Percentiles rank a stretch among this genome's conserved stretches.
phyloP scores from a whole-genome alignment of 2,329 filamentous ascomycete genomes.

The Aspergillus neoniger region DNA sequence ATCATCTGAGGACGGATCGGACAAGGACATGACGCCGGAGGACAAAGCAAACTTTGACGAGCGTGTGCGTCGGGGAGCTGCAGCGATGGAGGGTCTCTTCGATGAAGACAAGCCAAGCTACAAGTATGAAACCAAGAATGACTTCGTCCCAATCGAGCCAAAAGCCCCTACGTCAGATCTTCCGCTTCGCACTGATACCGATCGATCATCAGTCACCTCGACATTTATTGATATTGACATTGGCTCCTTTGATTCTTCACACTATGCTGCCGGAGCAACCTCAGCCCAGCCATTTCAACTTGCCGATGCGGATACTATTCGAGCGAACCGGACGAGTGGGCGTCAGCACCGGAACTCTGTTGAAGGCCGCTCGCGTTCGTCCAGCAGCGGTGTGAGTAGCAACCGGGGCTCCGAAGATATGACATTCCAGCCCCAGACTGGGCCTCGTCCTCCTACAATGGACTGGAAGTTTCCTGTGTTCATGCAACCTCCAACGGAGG shows the following conservation, averaged over 20 bases:
- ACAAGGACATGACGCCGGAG: constrained; percentile 42
- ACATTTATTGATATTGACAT: constrained; percentile 60
- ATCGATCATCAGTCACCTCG: constrained; percentile 50
- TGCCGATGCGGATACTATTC: constrained; percentile 57
- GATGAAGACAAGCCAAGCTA: constrained; percentile 59
- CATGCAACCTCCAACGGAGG: constrained; percentile 24
- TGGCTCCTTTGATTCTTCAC: constrained; percentile 51
- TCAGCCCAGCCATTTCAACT: constrained; percentile 54
- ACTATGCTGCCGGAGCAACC: constrained; percentile 55
- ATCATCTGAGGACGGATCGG: constrained; percentile 29
- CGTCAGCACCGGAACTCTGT: constrained; percentile 44
- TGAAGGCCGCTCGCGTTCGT: constrained; percentile 36
- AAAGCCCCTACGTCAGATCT: constrained; percentile 55
- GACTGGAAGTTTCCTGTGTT: constrained; percentile 50
- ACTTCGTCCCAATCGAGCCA: constrained; percentile 48
- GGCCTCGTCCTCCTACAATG: constrained; percentile 49
- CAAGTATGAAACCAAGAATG: constrained; percentile 57
- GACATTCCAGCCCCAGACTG: constrained; percentile 35
- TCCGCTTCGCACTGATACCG: constrained; percentile 51
- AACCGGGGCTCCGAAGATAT: constrained; percentile 30
- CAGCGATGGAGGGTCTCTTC: constrained; percentile 60
- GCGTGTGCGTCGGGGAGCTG: constrained; percentile 58
- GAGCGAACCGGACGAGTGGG: constrained; percentile 55
- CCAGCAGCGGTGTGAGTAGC: constrained; percentile 31
- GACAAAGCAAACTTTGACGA: constrained; percentile 59